Evolutionary conservation across 2,329 filamentous ascomycete species (phyloP).

Genomic region (Pseudopithomyces maydicus): DNA sequence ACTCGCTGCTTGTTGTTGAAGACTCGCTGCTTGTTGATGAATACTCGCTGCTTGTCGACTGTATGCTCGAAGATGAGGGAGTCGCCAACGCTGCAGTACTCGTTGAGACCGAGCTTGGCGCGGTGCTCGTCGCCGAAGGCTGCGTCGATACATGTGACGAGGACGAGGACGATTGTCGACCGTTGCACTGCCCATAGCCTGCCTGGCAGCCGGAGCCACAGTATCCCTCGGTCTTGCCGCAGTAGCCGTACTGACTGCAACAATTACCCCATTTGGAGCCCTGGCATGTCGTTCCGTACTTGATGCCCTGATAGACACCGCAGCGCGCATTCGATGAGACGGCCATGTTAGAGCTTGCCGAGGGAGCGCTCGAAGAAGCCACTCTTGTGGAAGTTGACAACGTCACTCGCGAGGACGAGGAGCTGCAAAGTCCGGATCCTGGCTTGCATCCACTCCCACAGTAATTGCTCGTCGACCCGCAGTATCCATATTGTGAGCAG

Average conservation of each 20-base stretch:
- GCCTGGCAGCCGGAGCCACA: constrained; percentile 59
- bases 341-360: neutral
- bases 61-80: neutral
- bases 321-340: neutral
- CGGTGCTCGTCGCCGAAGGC: neutral
- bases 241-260: constrained; percentile 61
- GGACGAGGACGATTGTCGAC: neutral
- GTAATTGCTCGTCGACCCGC: neutral
- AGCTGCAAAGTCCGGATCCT: neutral
- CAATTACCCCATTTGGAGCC: constrained; percentile 54
- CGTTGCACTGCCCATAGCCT: constrained; percentile 29
- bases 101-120: neutral
- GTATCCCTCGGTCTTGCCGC: constrained; percentile 49
- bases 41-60: neutral
- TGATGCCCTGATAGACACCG: neutral
- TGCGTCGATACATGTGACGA: neutral
- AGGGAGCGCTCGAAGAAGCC: neutral
- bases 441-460: neutral
- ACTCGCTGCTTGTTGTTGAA: neutral
- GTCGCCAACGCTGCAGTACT: neutral
- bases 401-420: neutral
- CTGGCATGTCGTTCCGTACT: constrained; percentile 38
- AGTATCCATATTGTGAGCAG: neutral
- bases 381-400: neutral
- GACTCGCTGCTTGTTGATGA: neutral